A percentile compares a stretch with the other conserved stretches of the same genome.
Conservation (phyloP, 352 stramenopile genomes). For the Halophytophthora batemanensis region DNA sequence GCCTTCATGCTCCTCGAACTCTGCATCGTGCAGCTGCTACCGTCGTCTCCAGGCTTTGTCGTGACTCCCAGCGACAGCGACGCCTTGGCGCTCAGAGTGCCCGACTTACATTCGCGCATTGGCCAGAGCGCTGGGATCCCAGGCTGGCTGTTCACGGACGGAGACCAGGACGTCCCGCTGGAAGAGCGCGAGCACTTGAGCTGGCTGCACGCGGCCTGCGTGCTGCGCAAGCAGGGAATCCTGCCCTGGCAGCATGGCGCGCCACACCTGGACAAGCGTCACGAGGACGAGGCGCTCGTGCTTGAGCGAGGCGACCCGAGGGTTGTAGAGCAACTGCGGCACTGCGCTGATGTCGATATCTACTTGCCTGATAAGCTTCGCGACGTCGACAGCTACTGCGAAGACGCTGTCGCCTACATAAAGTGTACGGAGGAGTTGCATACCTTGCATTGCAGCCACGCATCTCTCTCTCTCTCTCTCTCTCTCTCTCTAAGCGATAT, state of each 20-base stretch:
- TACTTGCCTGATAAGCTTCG: slow-evolving; percentile 42
- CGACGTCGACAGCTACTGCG: slow-evolving; percentile 50
- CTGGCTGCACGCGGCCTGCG: slow-evolving; percentile 45
- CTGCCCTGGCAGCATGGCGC: slow-evolving; percentile 45
- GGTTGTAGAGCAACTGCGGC: slow-evolving; percentile 40
- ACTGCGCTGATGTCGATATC: slow-evolving; percentile 69
- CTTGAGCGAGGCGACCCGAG: slow-evolving; percentile 30
- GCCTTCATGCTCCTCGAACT: slow-evolving; percentile 18
- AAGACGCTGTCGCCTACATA: slow-evolving; percentile 52
- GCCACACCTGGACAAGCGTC: slow-evolving; percentile 13
- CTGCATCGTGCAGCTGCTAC: slow-evolving; percentile 10
- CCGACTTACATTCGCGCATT: too few relatives aligned
- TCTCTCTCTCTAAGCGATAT: too few relatives aligned
- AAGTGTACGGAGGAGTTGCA: too few relatives aligned
- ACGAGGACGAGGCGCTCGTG: slow-evolving; percentile 21
- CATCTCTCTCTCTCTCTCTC: too few relatives aligned
- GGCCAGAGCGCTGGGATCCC: too few relatives aligned
- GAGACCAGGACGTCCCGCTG: slow-evolving; percentile 27
- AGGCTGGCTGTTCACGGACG: too few relatives aligned
- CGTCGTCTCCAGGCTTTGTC: slow-evolving; percentile 4
- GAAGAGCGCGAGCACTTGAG: slow-evolving; percentile 47
- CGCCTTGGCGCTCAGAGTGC: too few relatives aligned
- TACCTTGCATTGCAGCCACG: too few relatives aligned
- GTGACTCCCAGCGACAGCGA: too few relatives aligned
- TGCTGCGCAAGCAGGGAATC: slow-evolving; percentile 39